Evolutionary conservation across 306 rosid species (phyloP).

Genomic region (Prunus mume): DNA sequence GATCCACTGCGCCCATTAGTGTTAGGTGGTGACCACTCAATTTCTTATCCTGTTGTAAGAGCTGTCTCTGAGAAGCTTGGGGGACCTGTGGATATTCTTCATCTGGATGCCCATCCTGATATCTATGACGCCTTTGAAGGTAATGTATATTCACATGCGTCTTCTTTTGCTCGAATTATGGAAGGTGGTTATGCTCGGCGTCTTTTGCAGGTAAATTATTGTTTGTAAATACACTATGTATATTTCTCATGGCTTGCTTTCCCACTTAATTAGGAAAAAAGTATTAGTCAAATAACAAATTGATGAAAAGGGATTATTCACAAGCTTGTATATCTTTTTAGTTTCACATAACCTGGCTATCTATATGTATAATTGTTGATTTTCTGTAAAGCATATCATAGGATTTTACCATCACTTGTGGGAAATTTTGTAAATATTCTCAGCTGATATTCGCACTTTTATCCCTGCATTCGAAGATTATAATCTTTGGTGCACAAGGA

Average conservation of each 20-base stretch:
- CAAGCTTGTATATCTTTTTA: neutral
- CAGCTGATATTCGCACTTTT: neutral
- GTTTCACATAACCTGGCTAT: neutral
- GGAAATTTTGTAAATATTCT: neutral
- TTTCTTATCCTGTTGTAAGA: conserved; percentile 49
- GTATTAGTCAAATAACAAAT: neutral
- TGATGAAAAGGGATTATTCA: neutral
- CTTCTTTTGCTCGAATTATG: conserved; percentile 96
- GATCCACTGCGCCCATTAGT: conserved; percentile 86
- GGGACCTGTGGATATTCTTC: conserved; percentile 48
- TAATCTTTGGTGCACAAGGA: neutral
- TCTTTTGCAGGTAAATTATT: conserved; percentile 38
- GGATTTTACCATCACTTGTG: no score
- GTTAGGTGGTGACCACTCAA: conserved; percentile 96
- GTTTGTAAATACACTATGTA: neutral
- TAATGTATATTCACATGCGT: conserved; percentile 19
- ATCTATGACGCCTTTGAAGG: no score
- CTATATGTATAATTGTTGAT: neutral
- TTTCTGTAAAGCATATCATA: neutral
- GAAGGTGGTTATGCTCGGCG: conserved; percentile 92
- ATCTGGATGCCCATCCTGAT: conserved; percentile 98
- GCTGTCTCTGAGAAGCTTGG: no score
- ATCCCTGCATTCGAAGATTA: neutral
- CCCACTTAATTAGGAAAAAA: neutral
- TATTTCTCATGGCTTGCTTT: neutral